Evolutionary conservation across 2,329 filamentous ascomycete genomes (phyloP), one percentile per base, ranked within the genome.

Genomic region (Aspergillus pseudonomiae): DNA sequence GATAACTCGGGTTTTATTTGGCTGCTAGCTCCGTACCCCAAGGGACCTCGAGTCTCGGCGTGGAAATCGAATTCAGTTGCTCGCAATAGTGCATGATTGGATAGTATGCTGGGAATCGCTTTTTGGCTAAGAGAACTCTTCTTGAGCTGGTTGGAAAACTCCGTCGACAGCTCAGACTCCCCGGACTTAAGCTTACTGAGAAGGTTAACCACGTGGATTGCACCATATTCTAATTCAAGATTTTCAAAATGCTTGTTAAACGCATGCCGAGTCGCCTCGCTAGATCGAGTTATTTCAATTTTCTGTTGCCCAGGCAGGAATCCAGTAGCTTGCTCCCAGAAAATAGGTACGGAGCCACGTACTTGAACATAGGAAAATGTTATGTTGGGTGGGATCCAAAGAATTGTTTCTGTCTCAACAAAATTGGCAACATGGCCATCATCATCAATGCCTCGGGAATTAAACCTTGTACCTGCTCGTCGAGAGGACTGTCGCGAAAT

Each of bases 341-440:
- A 99, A 3, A 98, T 85, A 0, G 95, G 95, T 9, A 99, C 92
- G 7, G 94, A 97, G 43, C 95, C 95, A 71, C 95, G 88, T 30
- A 96, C 88, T 78, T 99, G 95, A 2, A 90, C 92, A 77, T 97
- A 99, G 0, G 95, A 98, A 75, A 98, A 98, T 61, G 93, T 88
- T 7, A 93, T 87, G 0, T 83, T 84, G 0, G 88, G 87, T 0
- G 91, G 91, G 70, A 90, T 90, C 90, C 92, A 97, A 74, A 96
- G 94, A 46, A 94, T 88, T 0, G 93, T 96, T 79, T 99, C 95
- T 0, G 93, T 95, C 78, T 99, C 95, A n/a, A 98, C 95, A 78
- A 97, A 99, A 77, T 99, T 99, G 65, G 95, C 94, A 32, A 98
- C 95, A 71, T 98, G 93, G 16, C 95, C 95, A 73, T 98, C 93